Evolutionary conservation across 129 eudicot genomes (phyloP).

Genomic region (Centella asiatica): DNA sequence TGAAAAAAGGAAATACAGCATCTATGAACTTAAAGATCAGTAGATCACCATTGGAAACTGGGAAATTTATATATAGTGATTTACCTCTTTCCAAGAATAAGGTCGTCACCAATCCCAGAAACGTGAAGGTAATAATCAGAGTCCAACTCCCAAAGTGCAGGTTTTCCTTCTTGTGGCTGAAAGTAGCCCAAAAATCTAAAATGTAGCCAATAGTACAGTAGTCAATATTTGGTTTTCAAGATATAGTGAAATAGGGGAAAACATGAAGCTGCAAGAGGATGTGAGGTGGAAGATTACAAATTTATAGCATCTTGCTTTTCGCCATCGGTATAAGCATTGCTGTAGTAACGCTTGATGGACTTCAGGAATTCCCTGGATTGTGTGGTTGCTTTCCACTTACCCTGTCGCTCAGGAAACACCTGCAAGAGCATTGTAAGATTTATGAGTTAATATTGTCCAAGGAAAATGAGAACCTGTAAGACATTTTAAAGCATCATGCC

Average conservation of each 20-base stretch:
- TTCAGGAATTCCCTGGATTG: conserved; percentile 88
- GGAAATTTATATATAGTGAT: not conserved
- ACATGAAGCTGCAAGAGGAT: conserved; percentile 14
- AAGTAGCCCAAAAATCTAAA: conserved; percentile 89
- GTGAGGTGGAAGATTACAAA: conserved; percentile 35
- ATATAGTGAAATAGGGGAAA: not conserved
- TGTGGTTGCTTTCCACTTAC: conserved; percentile 96
- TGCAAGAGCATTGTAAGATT: conserved; percentile 18
- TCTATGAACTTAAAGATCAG: not conserved
- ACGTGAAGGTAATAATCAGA: conserved; percentile 98
- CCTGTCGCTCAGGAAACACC: conserved; percentile 94
- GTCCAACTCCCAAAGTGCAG: conserved; percentile 98
- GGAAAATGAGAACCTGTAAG: not conserved
- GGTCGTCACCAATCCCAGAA: conserved; percentile 78
- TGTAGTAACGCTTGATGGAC: conserved; percentile 87
- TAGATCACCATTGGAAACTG: too few relatives aligned
- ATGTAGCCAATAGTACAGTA: conserved; percentile 14
- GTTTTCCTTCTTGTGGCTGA: conserved; percentile 89
- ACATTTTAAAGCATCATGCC: not conserved
- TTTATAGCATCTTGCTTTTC: conserved; percentile 99
- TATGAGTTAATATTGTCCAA: not conserved
- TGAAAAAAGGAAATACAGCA: not conserved
- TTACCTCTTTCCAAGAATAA: conserved; percentile 60
- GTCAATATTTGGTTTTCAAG: not conserved
- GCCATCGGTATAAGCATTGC: conserved; percentile 95